Evolutionary conservation across 805 yeast genomes (phyloP).

Genomic region (Barnettozyma wickerhamii): DNA sequence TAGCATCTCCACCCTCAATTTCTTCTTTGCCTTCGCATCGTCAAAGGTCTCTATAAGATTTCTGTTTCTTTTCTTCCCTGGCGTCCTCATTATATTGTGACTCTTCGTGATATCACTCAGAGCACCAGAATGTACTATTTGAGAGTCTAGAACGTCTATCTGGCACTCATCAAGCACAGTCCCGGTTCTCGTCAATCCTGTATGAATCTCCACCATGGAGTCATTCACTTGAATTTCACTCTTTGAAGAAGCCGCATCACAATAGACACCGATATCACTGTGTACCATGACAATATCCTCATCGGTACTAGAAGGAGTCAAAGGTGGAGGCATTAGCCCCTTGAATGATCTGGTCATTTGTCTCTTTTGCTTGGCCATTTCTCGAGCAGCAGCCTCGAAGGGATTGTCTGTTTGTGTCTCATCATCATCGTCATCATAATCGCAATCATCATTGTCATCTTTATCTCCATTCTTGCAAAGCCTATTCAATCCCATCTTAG

Average conservation of each 20-base stretch:
- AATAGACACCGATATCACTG: background rate
- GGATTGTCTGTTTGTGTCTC: too few species aligned
- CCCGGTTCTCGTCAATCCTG: background rate
- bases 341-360: background rate
- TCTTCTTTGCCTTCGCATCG: too few species aligned
- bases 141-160: background rate
- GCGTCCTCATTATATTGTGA: background rate
- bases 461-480: conserved; percentile 5
- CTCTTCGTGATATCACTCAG: background rate
- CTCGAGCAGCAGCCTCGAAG: background rate
- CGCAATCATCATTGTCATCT: conserved; percentile 15
- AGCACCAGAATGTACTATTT: background rate
- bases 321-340: background rate
- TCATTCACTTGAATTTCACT: background rate
- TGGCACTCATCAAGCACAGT: background rate
- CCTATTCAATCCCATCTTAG: conserved; percentile 16
- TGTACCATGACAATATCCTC: background rate
- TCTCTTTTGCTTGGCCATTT: background rate
- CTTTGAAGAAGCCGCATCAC: conserved; percentile 11
- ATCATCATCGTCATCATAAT: conserved; percentile 33
- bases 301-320: background rate
- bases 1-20: background rate
- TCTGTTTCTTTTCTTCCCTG: background rate
- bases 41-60: too few species aligned
- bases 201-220: background rate